Percentiles rank a stretch among this genome's conserved stretches.
These are phyloP conservation scores for Diplodia corticola DNA, from an alignment of 2,329 filamentous ascomycete species.

Conservation along the genomic window DNA sequence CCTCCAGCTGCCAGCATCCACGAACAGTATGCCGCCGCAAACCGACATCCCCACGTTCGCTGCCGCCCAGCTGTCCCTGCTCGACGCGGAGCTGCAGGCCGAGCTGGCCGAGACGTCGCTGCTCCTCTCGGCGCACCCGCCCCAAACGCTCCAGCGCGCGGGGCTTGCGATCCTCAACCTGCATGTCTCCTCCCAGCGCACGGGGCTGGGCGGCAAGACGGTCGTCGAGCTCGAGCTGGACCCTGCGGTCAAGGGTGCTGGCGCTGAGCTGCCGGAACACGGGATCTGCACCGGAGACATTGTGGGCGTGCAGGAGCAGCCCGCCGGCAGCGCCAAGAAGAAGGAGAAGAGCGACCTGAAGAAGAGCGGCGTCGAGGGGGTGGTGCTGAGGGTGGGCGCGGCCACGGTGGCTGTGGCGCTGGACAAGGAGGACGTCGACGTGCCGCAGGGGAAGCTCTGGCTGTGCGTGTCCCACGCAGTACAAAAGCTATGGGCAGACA, in stretches of 20 bases:
- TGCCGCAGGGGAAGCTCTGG: conserved; percentile 61
- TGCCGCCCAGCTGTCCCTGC: conserved; percentile 66
- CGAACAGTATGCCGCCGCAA: conserved; percentile 7
- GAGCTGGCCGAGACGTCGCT: conserved; percentile 70
- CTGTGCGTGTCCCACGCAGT: conserved; percentile 50
- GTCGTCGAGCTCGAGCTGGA: conserved; percentile 80
- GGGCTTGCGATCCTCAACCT: conserved; percentile 81
- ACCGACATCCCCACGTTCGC: conserved; percentile 63
- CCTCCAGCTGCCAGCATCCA: neutral
- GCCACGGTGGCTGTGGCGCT: conserved; percentile 65
- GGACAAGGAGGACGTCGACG: conserved; percentile 61
- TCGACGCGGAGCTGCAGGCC: conserved; percentile 68
- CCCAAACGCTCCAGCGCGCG: conserved; percentile 68
- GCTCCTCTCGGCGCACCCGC: conserved; percentile 67
- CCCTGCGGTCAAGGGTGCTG: conserved; percentile 59
- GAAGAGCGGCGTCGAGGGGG: conserved; percentile 66
- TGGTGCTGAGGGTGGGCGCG: conserved; percentile 65
- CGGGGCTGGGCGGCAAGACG: conserved; percentile 86
- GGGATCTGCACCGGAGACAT: conserved; percentile 76
- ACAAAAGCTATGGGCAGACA: neutral
- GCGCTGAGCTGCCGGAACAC: conserved; percentile 67
- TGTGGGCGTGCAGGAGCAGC: conserved; percentile 73
- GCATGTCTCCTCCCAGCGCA: conserved; percentile 71
- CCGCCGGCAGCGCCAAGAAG: conserved; percentile 69
- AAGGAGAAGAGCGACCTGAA: conserved; percentile 70